Evolutionary conservation across 2,329 filamentous ascomycete species (phyloP), one percentile per base, ranked within the genome.

Genomic region (Phialophora chinensis): DNA sequence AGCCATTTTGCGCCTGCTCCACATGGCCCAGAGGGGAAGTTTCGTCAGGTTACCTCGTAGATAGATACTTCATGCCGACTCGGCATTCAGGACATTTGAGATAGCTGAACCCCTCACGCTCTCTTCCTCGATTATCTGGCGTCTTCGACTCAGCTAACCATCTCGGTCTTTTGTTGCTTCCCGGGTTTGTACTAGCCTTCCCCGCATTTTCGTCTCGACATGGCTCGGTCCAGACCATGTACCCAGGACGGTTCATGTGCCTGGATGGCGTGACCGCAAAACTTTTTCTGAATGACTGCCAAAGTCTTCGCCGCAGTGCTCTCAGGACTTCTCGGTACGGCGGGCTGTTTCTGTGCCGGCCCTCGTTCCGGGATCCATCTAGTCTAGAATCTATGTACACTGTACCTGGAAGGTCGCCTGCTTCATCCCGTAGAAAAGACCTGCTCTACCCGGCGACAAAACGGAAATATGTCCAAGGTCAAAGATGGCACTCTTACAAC

Each of bases 1-100:
- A 53, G 49, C 49, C 49, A 53, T 53, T 53, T 53, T 53, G 49
- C 49, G 23, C 23, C 20, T 29, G 23, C 49, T 53, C 49, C 49
- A 53, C 49, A 25, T 53, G 23, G n/a, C 11, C 10, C 12, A n/a
- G 17, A 44, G 6, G 17, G 38, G 5, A 44, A 3, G 38, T 8
- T 44, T n/a, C 17, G 11, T n/a, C 38, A 10, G 38, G 12, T 42
- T 5, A 27, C 27, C 2, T n/a, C 2, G 27, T 27, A 42, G 38
- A n/a, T 44, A 8, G 38, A 42, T 42, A 42, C 38, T 20, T 44
- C 38, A 44, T n/a, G 38, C 38, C 14, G 38, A 17, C 12, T 17
- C 12, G 35, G 14, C 38, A 44, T 44, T n/a, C 8, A 7, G 38
- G n/a, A 44, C 17, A 17, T n/a, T n/a, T n/a, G 38, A 44, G 38